Conservation (phyloP, 2,329 filamentous ascomycete species). For the Hawksworthiomyces lignivorus region DNA sequence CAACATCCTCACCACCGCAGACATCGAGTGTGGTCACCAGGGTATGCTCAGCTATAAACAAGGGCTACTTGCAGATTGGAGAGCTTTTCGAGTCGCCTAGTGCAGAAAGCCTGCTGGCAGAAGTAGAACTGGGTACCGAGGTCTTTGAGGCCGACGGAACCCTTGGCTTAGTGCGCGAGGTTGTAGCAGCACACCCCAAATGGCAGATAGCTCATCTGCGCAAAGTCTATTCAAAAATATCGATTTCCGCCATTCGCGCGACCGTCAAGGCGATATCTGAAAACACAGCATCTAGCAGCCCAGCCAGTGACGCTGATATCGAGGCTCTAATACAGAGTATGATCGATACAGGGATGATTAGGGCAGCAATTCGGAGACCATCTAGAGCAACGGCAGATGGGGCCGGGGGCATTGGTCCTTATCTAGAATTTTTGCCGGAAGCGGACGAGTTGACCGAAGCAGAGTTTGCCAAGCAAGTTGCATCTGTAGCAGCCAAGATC, state of each 20-base stretch:
- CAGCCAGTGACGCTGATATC: slow-evolving; percentile 31
- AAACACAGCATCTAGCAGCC: too few relatives aligned
- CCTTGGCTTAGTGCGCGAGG: slow-evolving; percentile 58
- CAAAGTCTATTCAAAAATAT: slow-evolving; percentile 58
- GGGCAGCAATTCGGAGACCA: slow-evolving; percentile 40
- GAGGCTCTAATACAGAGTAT: slow-evolving; percentile 44
- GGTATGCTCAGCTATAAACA: slow-evolving; percentile 50
- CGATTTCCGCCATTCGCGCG: slow-evolving; percentile 43
- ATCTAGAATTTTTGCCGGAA: slow-evolving; percentile 43
- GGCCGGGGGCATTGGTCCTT: slow-evolving; percentile 26
- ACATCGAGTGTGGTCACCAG: slow-evolving; percentile 46
- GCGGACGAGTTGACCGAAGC: slow-evolving; percentile 39
- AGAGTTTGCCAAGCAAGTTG: slow-evolving; percentile 42
- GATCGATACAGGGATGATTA: slow-evolving; percentile 46
- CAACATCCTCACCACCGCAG: slow-evolving; percentile 43
- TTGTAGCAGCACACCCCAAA: slow-evolving; percentile 62
- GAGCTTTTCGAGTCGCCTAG: slow-evolving; percentile 54
- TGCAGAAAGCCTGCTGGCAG: slow-evolving; percentile 52
- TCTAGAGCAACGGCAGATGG: not conserved
- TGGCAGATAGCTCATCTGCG: slow-evolving; percentile 69
- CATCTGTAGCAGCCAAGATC: slow-evolving; percentile 34
- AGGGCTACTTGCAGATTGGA: slow-evolving; percentile 64
- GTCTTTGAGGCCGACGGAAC: slow-evolving; percentile 67
- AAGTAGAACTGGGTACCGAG: slow-evolving; percentile 46
- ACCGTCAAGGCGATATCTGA: too few relatives aligned